phyloP scores from a whole-genome alignment of 2,329 filamentous ascomycete species.

The Epichloe gansuensis region DNA sequence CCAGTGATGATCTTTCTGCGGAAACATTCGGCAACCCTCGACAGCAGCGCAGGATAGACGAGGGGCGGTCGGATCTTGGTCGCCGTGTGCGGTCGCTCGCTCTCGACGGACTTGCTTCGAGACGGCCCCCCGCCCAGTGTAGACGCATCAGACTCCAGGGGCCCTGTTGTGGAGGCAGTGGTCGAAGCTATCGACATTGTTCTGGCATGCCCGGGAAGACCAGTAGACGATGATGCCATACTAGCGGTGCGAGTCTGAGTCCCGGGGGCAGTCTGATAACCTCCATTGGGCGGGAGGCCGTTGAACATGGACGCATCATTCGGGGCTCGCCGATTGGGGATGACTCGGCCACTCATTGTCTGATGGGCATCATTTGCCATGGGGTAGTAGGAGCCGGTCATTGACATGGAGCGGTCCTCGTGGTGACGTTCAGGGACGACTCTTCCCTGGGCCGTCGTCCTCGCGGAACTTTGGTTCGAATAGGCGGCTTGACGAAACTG shows the following conservation, averaged over 20 bases:
- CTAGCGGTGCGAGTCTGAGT: conserved; percentile 46
- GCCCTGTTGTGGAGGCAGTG: conserved; percentile 54
- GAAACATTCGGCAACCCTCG: conserved; percentile 87
- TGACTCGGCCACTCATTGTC: conserved; percentile 84
- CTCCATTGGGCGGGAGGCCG: conserved; percentile 23
- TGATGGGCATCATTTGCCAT: conserved; percentile 71
- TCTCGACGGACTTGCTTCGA: conserved; percentile 40
- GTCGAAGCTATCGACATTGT: conserved; percentile 93
- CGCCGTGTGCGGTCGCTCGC: conserved; percentile 43
- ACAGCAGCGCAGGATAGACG: conserved; percentile 86
- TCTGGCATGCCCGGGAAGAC: conserved; percentile 36
- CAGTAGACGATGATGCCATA: conserved; percentile 45
- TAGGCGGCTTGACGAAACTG: conserved; percentile 67
- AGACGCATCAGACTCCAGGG: conserved; percentile 41
- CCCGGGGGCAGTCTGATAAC: conserved; percentile 34
- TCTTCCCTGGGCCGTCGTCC: conserved; percentile 82
- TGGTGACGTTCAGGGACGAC: conserved; percentile 83
- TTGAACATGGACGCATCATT: conserved; percentile 26
- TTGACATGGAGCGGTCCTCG: conserved; percentile 89
- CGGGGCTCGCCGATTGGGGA: conserved; percentile 54
- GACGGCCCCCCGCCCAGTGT: conserved; percentile 44
- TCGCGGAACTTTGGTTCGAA: conserved; percentile 49
- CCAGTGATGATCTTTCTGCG: conserved; percentile 73
- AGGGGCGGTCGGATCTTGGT: conserved; percentile 60
- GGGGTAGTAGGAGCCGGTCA: conserved; percentile 61